Evolutionary conservation across 371 early-diverging fungal genomes (phyloP).

Genomic region (Polyrhizophydium stewartii): DNA sequence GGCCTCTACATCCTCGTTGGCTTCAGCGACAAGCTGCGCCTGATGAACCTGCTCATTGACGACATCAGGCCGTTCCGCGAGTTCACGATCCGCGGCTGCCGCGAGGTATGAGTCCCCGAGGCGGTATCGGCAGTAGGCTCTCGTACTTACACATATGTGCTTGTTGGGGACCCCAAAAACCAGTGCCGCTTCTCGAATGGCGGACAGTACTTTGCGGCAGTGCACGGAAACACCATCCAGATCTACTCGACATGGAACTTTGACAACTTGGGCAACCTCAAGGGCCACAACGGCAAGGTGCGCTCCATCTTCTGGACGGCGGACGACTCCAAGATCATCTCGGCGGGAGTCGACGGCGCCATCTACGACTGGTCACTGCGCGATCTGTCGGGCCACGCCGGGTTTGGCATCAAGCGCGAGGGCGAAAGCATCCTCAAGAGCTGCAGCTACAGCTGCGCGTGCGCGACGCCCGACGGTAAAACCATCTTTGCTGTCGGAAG

Average conservation of each 20-base stretch:
- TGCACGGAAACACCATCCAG: conserved; percentile 48
- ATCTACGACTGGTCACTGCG: conserved; percentile 47
- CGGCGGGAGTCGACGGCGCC: conserved; percentile 50
- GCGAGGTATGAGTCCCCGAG: conserved; percentile 30
- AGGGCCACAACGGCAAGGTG: conserved; percentile 57
- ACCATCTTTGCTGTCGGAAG: conserved; percentile 47
- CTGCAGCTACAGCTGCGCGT: conserved; percentile 48
- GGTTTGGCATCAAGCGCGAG: conserved; percentile 40
- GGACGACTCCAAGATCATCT: conserved; percentile 48
- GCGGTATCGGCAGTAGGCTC: neutral
- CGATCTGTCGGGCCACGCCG: conserved; percentile 22
- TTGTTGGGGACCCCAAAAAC: no score
- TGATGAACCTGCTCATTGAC: conserved; percentile 54
- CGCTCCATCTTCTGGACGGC: conserved; percentile 42
- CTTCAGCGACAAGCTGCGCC: conserved; percentile 50
- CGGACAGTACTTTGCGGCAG: conserved; percentile 53
- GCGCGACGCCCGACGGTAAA: conserved; percentile 40
- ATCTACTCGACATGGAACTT: conserved; percentile 54
- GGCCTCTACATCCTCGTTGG: conserved; percentile 57
- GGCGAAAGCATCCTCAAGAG: conserved; percentile 49
- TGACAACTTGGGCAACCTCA: conserved; percentile 46
- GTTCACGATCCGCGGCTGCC: conserved; percentile 49
- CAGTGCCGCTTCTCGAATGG: conserved; percentile 52
- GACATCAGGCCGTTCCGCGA: conserved; percentile 51
- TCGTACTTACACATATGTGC: neutral